These are phyloP conservation scores for Magnaporthiopsis poae DNA, from an alignment of 2,329 filamentous ascomycete genomes.

Conservation along the genomic window DNA sequence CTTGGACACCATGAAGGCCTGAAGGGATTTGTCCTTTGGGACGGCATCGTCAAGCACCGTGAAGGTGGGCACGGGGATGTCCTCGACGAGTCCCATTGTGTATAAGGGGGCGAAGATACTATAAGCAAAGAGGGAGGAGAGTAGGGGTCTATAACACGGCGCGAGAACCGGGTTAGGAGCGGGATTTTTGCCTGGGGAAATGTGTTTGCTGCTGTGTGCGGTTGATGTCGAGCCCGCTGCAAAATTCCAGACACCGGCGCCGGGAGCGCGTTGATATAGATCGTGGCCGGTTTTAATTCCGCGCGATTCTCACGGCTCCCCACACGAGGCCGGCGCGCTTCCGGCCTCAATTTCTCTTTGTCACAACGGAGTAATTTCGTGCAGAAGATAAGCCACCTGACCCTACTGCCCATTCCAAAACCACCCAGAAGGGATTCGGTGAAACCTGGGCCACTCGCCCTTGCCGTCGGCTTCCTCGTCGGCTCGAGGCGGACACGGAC, in stretches of 20 bases:
- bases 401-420: neutral
- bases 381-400: neutral
- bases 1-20: conserved; percentile 71
- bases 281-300: conserved; percentile 41
- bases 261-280: conserved; percentile 33
- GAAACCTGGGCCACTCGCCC: neutral
- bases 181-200: neutral
- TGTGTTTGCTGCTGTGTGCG: neutral
- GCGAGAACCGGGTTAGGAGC: neutral
- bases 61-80: conserved; percentile 31
- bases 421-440: neutral
- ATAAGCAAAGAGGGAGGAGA: neutral
- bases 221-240: conserved; percentile 1
- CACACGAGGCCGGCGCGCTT: conserved; percentile 9
- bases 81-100: conserved; percentile 33
- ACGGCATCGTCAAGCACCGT: conserved; percentile 53
- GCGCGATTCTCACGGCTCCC: conserved; percentile 21
- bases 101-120: neutral
- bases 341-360: conserved; percentile 10
- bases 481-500: neutral
- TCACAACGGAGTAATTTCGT: conserved; percentile 9
- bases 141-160: neutral
- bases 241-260: conserved; percentile 11
- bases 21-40: conserved; percentile 52
- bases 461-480: neutral